Conservation (phyloP, 805 yeast genomes). For the Saturnispora besseyi region DNA sequence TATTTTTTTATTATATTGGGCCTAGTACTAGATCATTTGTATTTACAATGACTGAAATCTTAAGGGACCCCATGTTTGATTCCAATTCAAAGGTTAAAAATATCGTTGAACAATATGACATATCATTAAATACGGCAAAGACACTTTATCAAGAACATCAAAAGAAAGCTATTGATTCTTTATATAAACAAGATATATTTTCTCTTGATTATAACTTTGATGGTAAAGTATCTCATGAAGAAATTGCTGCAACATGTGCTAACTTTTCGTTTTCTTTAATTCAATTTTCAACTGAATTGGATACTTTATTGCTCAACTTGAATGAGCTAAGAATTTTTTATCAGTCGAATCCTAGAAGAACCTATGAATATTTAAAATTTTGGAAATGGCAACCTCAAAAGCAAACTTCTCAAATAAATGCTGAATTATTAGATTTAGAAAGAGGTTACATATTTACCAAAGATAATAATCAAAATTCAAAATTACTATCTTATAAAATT, state of each 20-base stretch:
- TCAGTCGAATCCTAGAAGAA: constrained; percentile 13
- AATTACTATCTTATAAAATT: constrained; percentile 25
- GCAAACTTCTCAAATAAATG: background rate
- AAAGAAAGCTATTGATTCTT: constrained; percentile 42
- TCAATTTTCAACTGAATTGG: constrained; percentile 52
- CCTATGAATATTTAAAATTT: constrained; percentile 46
- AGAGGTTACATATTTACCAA: constrained; percentile 4
- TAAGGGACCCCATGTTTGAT: constrained; percentile 52
- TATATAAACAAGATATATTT: constrained; percentile 51
- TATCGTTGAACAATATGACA: constrained; percentile 34
- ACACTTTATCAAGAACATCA: constrained; percentile 51
- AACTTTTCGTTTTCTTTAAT: constrained; percentile 61
- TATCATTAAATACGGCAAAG: constrained; percentile 42
- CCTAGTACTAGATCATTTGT: constrained; percentile 65
- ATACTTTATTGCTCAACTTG: constrained; percentile 36
- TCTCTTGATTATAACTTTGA: constrained; percentile 29
- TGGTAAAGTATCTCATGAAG: constrained; percentile 57
- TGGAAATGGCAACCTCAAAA: constrained; percentile 31
- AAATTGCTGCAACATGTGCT: constrained; percentile 77
- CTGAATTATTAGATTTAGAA: constrained; percentile 5
- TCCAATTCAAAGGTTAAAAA: constrained; percentile 29
- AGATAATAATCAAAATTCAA: constrained; percentile 3
- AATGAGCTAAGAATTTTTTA: constrained; percentile 21
- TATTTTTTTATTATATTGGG: constrained; percentile 59
- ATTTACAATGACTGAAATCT: constrained; percentile 52